These are phyloP conservation scores for Cyberlindnera maclurae DNA, from an alignment of 805 yeast species.

Conservation along the genomic window DNA sequence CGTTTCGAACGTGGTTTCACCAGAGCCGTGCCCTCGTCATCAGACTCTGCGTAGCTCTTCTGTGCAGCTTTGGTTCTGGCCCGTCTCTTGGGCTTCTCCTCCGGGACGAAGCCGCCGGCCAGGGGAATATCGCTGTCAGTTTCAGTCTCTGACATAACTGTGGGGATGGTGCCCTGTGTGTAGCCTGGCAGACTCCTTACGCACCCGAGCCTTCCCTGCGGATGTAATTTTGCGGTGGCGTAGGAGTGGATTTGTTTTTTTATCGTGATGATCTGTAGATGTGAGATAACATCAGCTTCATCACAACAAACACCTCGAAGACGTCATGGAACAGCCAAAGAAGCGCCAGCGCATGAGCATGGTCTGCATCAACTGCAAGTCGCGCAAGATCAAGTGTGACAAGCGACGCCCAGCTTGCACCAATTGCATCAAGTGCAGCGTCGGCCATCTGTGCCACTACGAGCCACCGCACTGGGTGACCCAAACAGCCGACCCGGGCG, in stretches of 20 bases:
- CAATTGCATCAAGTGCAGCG: slow-evolving; percentile 26
- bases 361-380: slow-evolving; percentile 32
- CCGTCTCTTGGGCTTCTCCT: slow-evolving; percentile 1
- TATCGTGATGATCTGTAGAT: too few species aligned
- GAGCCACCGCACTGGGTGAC: slow-evolving; percentile 24
- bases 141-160: slow-evolving; percentile 12
- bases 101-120: slow-evolving; percentile 22
- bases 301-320: too few species aligned
- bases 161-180: background rate
- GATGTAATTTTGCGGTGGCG: too few species aligned
- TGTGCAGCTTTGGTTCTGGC: slow-evolving; percentile 2
- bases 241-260: too few species aligned
- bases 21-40: background rate
- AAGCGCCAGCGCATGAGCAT: slow-evolving; percentile 31
- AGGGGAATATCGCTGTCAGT: slow-evolving; percentile 21
- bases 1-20: slow-evolving; percentile 14
- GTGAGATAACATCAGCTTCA: too few species aligned
- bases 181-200: background rate
- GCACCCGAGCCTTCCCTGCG: too few species aligned
- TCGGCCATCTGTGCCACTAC: slow-evolving; percentile 22
- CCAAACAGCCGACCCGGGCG: too few species aligned
- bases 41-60: slow-evolving; percentile 8
- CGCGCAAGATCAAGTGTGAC: slow-evolving; percentile 37
- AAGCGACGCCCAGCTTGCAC: slow-evolving; percentile 30
- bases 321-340: slow-evolving; percentile 13